Conservation (phyloP, 257 asterid species). For the Solanum chaucha region DNA sequence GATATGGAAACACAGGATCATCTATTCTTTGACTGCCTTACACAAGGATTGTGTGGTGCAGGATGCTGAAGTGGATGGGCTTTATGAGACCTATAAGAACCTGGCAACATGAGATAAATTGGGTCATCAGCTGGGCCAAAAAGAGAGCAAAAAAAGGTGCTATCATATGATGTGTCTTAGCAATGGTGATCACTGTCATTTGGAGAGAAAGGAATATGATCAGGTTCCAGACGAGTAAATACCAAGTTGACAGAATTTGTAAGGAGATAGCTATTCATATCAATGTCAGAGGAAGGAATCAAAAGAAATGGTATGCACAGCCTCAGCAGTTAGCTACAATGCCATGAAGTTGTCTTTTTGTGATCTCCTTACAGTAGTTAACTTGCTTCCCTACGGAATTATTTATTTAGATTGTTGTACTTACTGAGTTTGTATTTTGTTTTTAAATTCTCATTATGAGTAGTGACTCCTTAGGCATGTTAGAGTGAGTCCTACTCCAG, state of each 20-base stretch:
- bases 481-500: background rate
- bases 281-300: background rate
- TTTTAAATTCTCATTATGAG: background rate
- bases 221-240: background rate
- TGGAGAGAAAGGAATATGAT: background rate
- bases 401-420: background rate
- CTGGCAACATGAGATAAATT: background rate
- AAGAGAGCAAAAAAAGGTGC: background rate
- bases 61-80: background rate
- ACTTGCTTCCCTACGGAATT: background rate
- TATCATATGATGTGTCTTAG: background rate
- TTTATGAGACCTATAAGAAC: background rate
- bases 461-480: background rate
- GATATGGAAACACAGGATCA: background rate
- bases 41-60: background rate
- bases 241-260: background rate
- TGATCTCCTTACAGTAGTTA: background rate
- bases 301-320: background rate
- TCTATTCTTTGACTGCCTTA: background rate
- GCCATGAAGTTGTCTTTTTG: background rate
- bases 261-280: background rate
- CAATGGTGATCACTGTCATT: background rate
- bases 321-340: background rate
- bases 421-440: background rate
- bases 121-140: background rate